A percentile compares a stretch with the other conserved stretches of the same genome.
Conservation (phyloP, 805 yeast species). For the Yarrowia sp. region DNA sequence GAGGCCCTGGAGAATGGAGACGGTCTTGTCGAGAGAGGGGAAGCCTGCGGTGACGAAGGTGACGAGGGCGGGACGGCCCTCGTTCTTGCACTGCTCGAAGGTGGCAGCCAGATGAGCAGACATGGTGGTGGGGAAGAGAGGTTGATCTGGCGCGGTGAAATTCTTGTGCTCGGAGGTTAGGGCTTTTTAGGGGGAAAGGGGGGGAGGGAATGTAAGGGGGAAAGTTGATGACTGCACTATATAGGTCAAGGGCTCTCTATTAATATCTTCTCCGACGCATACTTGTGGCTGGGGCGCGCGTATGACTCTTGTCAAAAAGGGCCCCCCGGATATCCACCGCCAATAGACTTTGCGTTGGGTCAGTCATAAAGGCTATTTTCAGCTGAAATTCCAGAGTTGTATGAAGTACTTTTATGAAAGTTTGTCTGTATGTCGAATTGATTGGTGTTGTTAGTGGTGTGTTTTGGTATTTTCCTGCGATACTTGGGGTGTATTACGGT, state of each 20-base stretch:
- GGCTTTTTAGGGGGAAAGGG: too few species aligned
- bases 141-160: slow-evolving; percentile 15
- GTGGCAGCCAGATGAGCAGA: slow-evolving; percentile 57
- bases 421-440: too few species aligned
- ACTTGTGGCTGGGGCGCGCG: too few species aligned
- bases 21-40: slow-evolving; percentile 84
- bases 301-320: neutral
- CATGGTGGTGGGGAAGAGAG: slow-evolving; percentile 39
- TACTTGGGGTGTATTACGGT: too few species aligned
- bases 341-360: slow-evolving; percentile 1
- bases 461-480: too few species aligned
- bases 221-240: too few species aligned
- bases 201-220: neutral
- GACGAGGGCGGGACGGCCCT: slow-evolving; percentile 79
- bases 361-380: slow-evolving; percentile 8
- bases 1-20: slow-evolving; percentile 80
- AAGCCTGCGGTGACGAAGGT: slow-evolving; percentile 93
- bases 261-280: too few species aligned
- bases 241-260: too few species aligned
- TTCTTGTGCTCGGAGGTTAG: slow-evolving; percentile 25
- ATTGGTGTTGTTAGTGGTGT: too few species aligned
- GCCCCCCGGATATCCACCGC: slow-evolving; percentile 19
- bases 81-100: slow-evolving; percentile 57
- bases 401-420: too few species aligned
- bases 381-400: too few species aligned